Base-by-base conservation (phyloP, 2,329 filamentous ascomycete species). In the Diaporthe sp. region DNA sequence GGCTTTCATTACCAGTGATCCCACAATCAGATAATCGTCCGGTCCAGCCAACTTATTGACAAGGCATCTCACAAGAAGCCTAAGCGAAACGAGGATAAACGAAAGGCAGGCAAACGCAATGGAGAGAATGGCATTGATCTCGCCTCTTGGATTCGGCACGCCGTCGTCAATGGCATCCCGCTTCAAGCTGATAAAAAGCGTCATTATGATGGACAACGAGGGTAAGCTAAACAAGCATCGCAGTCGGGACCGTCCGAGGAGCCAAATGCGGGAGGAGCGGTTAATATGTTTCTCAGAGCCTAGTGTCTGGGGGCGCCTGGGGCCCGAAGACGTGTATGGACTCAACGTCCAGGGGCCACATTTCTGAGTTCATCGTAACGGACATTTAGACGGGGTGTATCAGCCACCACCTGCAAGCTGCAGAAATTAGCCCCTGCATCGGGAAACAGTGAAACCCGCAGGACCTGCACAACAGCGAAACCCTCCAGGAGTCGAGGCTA, bases 81-180 rank as follows among this genome's bases (percentile, higher is more conserved):
- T 72, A 1, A 70, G 28, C 10, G 53, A 4, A n/a, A 78, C 77
- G 19, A 78, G 62, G 70, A 75, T 31, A 55, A 62, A 74, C 22
- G 77, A 72, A 13, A 78, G 46, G 67, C 69, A 74, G 44, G 71
- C 74, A 15, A 78, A 76, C n/a, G 74, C 72, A n/a, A 78, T 76
- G 10, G 77, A 75, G 37, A 75, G 75, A 6, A 59, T 53, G 42
- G 73, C 46, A 8, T 77, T 73, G 34, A 42, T 75, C n/a, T 76
- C 49, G n/a, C 77, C 77, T 4, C 73, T 59, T 12, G 75, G 75
- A 53, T 78, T 78, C 13, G 70, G 71, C 9, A 76, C 51, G 15
- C 72, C 71, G 25, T 78, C 77, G 72, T 78, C 77, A 39, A 78
- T 78, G 22, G 75, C 77, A 57, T 78, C 86, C 87, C 13, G 83